Base-by-base conservation (phyloP, 306 rosid species). In the Cucurbita maxima region DNA sequence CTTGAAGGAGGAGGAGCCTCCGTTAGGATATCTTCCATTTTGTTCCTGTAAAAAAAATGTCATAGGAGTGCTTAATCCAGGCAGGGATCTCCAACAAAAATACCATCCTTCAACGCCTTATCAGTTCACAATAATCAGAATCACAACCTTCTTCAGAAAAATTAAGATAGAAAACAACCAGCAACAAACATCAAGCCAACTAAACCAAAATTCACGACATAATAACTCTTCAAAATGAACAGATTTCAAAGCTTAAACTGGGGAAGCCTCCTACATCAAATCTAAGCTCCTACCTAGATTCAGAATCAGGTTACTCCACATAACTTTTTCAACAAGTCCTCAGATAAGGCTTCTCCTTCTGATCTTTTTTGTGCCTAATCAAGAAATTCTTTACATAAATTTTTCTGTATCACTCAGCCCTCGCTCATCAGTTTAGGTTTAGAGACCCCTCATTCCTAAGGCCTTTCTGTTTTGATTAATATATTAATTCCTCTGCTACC, bases 1-100 rank as follows among this genome's bases (percentile, higher is more conserved):
- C 97, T 82, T 43, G 98, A 94, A 8, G 96, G 97, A 12, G 92
- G 95, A 22, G 97, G 88, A 77, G 81, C 80, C 77, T 90, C 97
- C 9, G 97, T 90, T 10, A 90, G 79, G 2, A 90, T 89, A 36
- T 90, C 98, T 81, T 90, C 98, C 98, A 94, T 86, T 13, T 64
- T 16, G 74, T 53, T 64, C 74, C 54, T 50, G 41, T 6, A 37
- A 74, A 59, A 58, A 14, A 50, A 48, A 68, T 1, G 43, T 8
- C 43, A 56, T 45, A 57, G 41, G 13, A 53, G 36, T 56, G 14
- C 71, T 79, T 25, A 47, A 69, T 3, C 10, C 8, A 66, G 11
- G 38, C 72, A 66, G 55, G 72, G 7, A 66, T 44, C 18, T 66
- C 18, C 73, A 67, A 67, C 56, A 67, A 45, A 67, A 47, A 7